These are phyloP conservation scores for Populus trichocarpa DNA, from an alignment of 441 rosid species.

Conservation along the genomic window DNA sequence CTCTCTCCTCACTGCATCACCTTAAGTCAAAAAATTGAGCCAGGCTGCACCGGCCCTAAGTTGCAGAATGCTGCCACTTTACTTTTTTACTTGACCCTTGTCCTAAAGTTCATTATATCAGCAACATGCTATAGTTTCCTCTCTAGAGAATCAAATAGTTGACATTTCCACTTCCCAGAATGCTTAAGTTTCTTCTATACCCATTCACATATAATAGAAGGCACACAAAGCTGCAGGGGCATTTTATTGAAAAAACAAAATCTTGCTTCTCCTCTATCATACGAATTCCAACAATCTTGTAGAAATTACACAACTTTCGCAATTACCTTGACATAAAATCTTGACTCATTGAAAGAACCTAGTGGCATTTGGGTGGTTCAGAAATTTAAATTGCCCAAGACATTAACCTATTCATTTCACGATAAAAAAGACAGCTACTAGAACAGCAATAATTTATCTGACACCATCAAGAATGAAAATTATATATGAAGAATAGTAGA, in stretches of 20 bases:
- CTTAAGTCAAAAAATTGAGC: neutral
- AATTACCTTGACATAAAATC: neutral
- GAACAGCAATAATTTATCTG: neutral
- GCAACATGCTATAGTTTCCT: constrained; percentile 1
- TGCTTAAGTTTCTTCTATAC: too few relatives aligned
- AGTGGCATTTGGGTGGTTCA: neutral
- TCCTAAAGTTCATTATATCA: neutral
- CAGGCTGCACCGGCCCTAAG: neutral
- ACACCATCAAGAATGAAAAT: neutral
- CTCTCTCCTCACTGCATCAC: neutral
- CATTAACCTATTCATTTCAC: neutral
- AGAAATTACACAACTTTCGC: neutral
- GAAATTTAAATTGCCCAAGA: neutral
- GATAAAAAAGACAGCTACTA: neutral
- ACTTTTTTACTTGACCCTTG: neutral
- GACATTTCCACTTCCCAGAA: neutral
- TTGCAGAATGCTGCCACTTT: neutral
- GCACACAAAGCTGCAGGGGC: neutral
- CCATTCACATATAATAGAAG: neutral
- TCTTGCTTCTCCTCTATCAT: neutral
- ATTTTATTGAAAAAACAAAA: neutral
- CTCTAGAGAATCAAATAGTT: neutral
- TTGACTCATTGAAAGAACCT: neutral
- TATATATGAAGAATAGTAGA: neutral
- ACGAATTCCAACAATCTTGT: neutral